Evolutionary conservation across 2,329 filamentous ascomycete species (phyloP).

Genomic region (Aureobasidium pullulans): DNA sequence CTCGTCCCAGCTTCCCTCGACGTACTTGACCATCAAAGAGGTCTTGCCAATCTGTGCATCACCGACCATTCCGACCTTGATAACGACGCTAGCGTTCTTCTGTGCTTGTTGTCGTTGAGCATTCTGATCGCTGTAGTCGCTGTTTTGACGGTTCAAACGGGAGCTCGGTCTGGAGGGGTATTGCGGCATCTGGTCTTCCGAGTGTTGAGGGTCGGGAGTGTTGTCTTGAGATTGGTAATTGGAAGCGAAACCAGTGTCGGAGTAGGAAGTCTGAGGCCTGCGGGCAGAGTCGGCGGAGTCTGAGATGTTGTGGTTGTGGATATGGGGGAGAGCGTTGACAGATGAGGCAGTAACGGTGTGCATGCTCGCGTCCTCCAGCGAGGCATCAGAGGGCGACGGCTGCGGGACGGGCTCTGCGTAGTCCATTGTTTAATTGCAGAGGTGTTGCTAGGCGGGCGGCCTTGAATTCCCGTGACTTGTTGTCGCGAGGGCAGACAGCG

Average conservation of each 20-base stretch:
- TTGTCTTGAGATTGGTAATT: slow-evolving; percentile 37
- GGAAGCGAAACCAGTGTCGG: slow-evolving; percentile 41
- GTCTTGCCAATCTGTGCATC: slow-evolving; percentile 99
- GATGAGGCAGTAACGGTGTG: slow-evolving; percentile 40
- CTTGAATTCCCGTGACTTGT: background rate
- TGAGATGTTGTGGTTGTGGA: slow-evolving; percentile 32
- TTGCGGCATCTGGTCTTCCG: slow-evolving; percentile 23
- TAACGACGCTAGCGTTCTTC: slow-evolving; percentile 67
- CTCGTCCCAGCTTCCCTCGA: slow-evolving; percentile 98
- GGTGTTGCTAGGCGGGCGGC: background rate
- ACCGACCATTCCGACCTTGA: slow-evolving; percentile 99
- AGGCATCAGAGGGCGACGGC: slow-evolving; percentile 20
- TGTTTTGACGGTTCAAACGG: slow-evolving; percentile 16
- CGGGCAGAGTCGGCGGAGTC: slow-evolving; percentile 36
- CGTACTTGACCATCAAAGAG: slow-evolving; percentile 98
- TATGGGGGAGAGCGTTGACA: slow-evolving; percentile 30
- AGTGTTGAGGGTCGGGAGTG: slow-evolving; percentile 30
- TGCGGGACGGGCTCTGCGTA: slow-evolving; percentile 1
- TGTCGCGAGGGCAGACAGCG: background rate
- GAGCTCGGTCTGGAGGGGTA: slow-evolving; percentile 35
- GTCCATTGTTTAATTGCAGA: slow-evolving; percentile 7
- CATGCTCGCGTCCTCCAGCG: slow-evolving; percentile 41
- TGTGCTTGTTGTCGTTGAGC: slow-evolving; percentile 34
- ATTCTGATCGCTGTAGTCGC: slow-evolving; percentile 27
- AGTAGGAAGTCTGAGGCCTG: slow-evolving; percentile 48